Conservation (phyloP, 345 rosid species). For the Arabidopsis suecica region DNA sequence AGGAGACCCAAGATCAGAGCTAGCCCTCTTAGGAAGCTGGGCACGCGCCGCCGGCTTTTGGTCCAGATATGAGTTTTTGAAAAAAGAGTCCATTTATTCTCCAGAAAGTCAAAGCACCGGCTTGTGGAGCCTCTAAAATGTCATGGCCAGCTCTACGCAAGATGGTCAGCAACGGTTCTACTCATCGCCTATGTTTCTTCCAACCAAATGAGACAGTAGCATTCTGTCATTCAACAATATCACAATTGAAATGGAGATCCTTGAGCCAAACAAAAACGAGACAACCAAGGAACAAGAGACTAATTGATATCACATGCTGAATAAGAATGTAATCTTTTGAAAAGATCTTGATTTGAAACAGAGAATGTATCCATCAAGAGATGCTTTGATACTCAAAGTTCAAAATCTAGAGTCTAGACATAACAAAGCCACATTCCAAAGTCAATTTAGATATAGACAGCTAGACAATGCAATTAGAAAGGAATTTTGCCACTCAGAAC, state of each 20-base stretch:
- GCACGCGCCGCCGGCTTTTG: not conserved
- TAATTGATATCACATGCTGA: slow-evolving; percentile 14
- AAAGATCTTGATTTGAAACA: slow-evolving; percentile 22
- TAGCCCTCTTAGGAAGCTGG: not conserved
- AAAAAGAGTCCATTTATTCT: slow-evolving; percentile 27
- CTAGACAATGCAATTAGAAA: not conserved
- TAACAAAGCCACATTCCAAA: slow-evolving; percentile 8
- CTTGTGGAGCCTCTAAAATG: not conserved
- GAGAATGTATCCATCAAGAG: slow-evolving; percentile 20
- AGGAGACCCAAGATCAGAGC: slow-evolving; percentile 32
- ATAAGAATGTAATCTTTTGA: not conserved
- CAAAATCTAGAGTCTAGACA: not conserved
- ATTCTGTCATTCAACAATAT: not conserved
- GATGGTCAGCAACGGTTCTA: slow-evolving; percentile 5
- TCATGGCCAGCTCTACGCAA: slow-evolving; percentile 1
- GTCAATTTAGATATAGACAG: not conserved
- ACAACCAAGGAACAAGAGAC: not conserved
- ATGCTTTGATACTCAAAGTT: slow-evolving; percentile 2
- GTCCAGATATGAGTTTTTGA: not conserved
- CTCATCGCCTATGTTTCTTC: not conserved
- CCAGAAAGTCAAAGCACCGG: not conserved
- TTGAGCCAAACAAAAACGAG: not conserved
- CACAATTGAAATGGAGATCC: slow-evolving; percentile 13
- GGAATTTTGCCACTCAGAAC: not conserved
- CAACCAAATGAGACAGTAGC: not conserved